Percentiles rank a stretch among this genome's conserved stretches.
Conservation (phyloP, 169 alveolate species). For the Eimeria acervulina region DNA sequence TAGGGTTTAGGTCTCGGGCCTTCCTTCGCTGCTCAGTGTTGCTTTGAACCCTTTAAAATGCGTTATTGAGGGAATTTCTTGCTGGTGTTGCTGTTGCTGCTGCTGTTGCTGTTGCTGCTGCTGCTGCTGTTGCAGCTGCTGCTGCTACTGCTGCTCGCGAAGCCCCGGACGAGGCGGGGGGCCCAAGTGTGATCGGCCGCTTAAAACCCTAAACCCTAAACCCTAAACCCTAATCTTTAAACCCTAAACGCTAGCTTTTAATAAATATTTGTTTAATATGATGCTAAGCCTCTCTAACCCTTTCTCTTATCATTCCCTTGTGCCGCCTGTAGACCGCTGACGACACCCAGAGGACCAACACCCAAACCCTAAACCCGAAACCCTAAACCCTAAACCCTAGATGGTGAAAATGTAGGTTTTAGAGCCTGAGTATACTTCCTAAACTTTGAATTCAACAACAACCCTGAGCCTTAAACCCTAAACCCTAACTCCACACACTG, state of each 20-base stretch:
- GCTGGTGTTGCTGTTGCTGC: not conserved
- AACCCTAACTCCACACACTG: too few species aligned
- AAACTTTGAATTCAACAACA: too few species aligned
- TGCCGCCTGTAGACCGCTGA: not conserved
- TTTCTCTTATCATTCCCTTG: too few species aligned
- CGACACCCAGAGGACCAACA: not conserved
- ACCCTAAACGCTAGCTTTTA: not conserved
- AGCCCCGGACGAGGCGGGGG: not conserved
- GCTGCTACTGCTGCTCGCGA: not conserved
- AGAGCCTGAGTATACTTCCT: not conserved
- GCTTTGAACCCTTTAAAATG: not conserved
- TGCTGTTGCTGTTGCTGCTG: constrained; percentile 1
- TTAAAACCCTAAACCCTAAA: not conserved
- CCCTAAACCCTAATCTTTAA: not conserved
- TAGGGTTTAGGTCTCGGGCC: too few species aligned
- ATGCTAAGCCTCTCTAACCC: too few species aligned
- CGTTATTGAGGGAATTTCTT: not conserved
- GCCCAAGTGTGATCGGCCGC: not conserved
- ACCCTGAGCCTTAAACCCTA: not conserved
- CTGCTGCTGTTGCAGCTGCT: not conserved
- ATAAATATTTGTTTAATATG: too few species aligned
- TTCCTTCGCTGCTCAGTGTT: not conserved
- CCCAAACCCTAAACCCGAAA: not conserved
- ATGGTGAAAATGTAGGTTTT: not conserved
- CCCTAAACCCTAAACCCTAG: not conserved